Evolutionary conservation across 129 eudicot species (phyloP), one percentile per base, ranked within the genome.

Genomic region (Escallonia herrerae): DNA sequence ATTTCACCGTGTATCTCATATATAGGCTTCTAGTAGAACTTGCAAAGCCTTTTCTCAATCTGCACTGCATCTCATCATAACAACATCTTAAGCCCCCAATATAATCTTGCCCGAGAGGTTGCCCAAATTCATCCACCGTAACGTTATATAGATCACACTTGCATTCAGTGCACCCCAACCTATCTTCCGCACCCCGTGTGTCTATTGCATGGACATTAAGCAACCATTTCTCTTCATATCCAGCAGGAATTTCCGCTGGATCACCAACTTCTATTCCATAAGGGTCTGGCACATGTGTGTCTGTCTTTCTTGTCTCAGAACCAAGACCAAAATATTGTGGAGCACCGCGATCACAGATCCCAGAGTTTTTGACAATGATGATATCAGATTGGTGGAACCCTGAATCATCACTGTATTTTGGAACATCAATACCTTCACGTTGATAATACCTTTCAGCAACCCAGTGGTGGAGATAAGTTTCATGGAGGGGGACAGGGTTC

Each of bases 251-350:
- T 7, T 74, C 72, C 1, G 33, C 62, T 11, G 60, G 63, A 15
- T 58, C 80, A 41, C 97, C 97, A 37, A 86, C 80, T 77, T 84
- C 93, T 6, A 90, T 87, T 22, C 87, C 97, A 65, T 90, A 90
- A 52, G 97, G 95, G 62, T 86, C 95, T 3, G 97, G 97, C 65
- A 90, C 66, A 15, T 66, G 7, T 47, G 93, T 77, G 38, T 56
- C 69, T 4, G 95, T 90, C 73, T 59, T 82, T 39, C 95, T 75
- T 54, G 97, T 90, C 59, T 90, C 97, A 33, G 97, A 78, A 37
- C 97, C 95, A 12, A 90, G 67, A 6, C 97, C 95, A 51, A 90
- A 90, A 72, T 80, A 71, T 69, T 90, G 93, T 5, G 66, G 5
- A 56, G 82, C 87, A 22, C 70, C 79, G 13, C 22, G 4, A 7